Base-by-base conservation (phyloP, 1,284 basidiomycete species). In the Cutaneotrichosporon cyanovorans region DNA sequence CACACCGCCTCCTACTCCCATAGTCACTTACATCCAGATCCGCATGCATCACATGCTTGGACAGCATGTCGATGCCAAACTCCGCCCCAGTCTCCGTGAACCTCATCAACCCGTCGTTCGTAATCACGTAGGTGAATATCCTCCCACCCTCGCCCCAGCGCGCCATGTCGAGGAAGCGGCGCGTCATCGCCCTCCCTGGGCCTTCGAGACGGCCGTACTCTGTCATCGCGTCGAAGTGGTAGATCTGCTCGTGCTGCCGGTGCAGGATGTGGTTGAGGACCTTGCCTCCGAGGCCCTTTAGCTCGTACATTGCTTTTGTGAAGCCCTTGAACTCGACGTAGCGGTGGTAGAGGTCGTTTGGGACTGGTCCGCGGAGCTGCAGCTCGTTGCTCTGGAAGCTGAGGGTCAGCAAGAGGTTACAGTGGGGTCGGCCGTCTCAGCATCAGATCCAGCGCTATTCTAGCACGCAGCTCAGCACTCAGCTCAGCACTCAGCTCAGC, bases 31-130 rank as follows among this genome's bases (percentile, higher is more conserved):
- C 63, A n/a, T 73, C 63, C 12, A 75, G 74, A 54, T 76, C 73
- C 25, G 75, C 71, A 57, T 78, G 76, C 75, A 77, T 77, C n/a
- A 73, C 74, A 54, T 77, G 76, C 53, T 78, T 78, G 60, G 70
- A 74, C 28, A 78, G 62, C 47, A 77, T 60, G 45, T 75, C 72
- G 43, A 77, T 74, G 2, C 74, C 68, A 56, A 77, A 75, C 58
- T 77, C 73, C 44, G 74, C 71, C 1, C 76, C 76, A 1, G 76
- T 78, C 68, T 77, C 75, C 44, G 75, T 76, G 56, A 77, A 78
- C 16, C 76, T 59, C 62, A 73, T 65, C 45, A 77, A 60, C 16
- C 73, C 74, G 48, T 76, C 74, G 14, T 76, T 65, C 37, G 74
- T 75, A 45, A 77, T 67, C 12, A 76, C 72, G 59, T 75, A 77